Evolutionary conservation across 495 filamentous ascomycete genomes (phyloP).

Genomic region (Tuber borchii): DNA sequence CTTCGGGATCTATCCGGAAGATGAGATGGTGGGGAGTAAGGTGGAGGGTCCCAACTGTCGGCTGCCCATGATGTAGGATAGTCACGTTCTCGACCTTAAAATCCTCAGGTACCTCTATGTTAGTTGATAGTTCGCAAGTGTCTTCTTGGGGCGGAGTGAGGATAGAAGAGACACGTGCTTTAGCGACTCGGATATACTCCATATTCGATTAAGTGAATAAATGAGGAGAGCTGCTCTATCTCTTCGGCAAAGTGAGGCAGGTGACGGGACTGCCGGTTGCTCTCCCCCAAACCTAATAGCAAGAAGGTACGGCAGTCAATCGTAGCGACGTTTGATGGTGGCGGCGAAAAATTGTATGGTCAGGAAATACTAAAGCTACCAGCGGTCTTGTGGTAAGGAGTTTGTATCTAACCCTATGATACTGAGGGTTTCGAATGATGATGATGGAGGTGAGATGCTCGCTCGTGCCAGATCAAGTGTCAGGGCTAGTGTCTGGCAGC

Average conservation of each 20-base stretch:
- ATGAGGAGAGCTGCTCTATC: not conserved
- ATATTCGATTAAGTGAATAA: conserved; percentile 18
- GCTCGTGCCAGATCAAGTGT: not conserved
- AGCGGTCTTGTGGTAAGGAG: not conserved
- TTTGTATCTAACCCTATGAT: not conserved
- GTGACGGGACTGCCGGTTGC: not conserved
- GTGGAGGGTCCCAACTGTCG: conserved; percentile 56
- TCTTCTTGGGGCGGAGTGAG: not conserved
- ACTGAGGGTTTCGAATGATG: not conserved
- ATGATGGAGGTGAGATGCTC: not conserved
- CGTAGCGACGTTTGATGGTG: conserved; percentile 1
- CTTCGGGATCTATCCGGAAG: conserved; percentile 47
- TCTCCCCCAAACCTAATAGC: not conserved
- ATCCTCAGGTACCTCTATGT: conserved; percentile 16
- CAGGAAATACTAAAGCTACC: not conserved
- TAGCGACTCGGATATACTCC: conserved; percentile 41
- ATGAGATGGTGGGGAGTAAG: conserved; percentile 62
- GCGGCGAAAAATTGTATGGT: not conserved
- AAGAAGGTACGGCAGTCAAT: not conserved
- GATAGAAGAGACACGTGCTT: conserved; percentile 17
- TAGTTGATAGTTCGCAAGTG: not conserved
- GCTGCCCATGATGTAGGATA: conserved; percentile 56
- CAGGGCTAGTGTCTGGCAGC: not conserved
- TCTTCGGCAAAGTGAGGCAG: not conserved
- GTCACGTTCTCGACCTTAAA: conserved; percentile 58